Evolutionary conservation across 495 filamentous ascomycete genomes (phyloP).

Genomic region (Hapsidospora chrysogenum): DNA sequence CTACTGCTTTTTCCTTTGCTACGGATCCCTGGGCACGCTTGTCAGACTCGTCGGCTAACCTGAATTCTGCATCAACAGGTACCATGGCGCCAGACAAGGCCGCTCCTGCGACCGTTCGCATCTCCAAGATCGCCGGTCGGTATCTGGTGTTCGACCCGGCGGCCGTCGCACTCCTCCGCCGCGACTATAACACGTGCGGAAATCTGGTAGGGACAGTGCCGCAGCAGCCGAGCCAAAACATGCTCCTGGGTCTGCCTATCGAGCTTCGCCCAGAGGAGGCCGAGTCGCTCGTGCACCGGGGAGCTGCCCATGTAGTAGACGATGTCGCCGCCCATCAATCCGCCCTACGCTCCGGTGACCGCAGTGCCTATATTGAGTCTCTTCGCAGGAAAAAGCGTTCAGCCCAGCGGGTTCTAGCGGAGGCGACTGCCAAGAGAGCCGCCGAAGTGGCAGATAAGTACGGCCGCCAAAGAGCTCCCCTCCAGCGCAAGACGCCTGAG

Average conservation of each 20-base stretch:
- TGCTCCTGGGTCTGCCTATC: conserved; percentile 77
- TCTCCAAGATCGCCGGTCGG: conserved; percentile 63
- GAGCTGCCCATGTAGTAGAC: conserved; percentile 62
- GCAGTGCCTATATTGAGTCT: conserved; percentile 24
- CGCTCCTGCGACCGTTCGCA: too few relatives aligned
- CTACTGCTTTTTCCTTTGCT: conserved; percentile 3
- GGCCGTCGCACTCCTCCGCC: conserved; percentile 63
- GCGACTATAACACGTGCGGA: conserved; percentile 70
- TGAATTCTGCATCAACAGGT: too few relatives aligned
- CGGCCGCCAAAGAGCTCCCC: not conserved
- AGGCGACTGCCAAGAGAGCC: conserved; percentile 4
- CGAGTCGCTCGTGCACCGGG: conserved; percentile 63
- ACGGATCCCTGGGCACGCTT: too few relatives aligned
- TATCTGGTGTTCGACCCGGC: conserved; percentile 84
- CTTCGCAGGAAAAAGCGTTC: conserved; percentile 21
- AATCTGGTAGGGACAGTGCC: conserved; percentile 77
- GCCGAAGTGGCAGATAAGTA: not conserved
- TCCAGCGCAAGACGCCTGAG: too few relatives aligned
- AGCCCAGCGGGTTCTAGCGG: conserved; percentile 17
- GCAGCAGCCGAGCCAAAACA: conserved; percentile 84
- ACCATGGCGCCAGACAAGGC: too few relatives aligned
- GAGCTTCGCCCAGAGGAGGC: conserved; percentile 88
- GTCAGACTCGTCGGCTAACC: too few relatives aligned
- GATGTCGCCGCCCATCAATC: conserved; percentile 49
- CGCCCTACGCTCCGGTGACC: conserved; percentile 39